These are phyloP conservation scores for Eimeria falciformis DNA, from an alignment of 169 alveolate species.

Conservation along the genomic window DNA sequence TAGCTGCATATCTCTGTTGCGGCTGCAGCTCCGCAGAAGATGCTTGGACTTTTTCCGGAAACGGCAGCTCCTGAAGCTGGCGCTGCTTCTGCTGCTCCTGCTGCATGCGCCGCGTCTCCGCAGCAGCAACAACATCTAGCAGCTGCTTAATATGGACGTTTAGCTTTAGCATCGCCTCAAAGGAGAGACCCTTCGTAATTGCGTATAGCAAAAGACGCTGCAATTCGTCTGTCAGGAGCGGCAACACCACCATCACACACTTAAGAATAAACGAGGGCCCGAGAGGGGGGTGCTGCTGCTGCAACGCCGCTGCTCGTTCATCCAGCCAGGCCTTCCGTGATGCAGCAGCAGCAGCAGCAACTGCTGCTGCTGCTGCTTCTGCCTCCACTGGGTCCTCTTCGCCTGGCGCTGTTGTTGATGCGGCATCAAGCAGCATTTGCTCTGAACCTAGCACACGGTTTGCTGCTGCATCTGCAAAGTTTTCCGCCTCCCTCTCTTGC, in stretches of 20 bases:
- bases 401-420: neutral
- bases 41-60: constrained; percentile 18
- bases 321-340: constrained; percentile 24
- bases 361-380: constrained; percentile 34
- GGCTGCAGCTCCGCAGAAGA: constrained; percentile 21
- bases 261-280: constrained; percentile 70
- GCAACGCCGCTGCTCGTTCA: constrained; percentile 48
- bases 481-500: constrained; percentile 13
- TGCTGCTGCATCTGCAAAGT: constrained; percentile 25
- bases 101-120: constrained; percentile 56
- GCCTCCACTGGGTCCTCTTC: constrained; percentile 33
- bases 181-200: constrained; percentile 50
- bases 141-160: constrained; percentile 52
- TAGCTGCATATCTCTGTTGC: neutral
- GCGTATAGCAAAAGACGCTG: constrained; percentile 70
- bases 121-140: constrained; percentile 57
- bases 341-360: constrained; percentile 42
- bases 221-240: constrained; percentile 68
- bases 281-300: constrained; percentile 55
- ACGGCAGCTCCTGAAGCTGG: neutral
- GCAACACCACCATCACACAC: constrained; percentile 70
- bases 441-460: neutral
- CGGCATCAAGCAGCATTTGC: neutral
- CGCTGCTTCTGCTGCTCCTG: constrained; percentile 55
- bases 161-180: constrained; percentile 37